Evolutionary conservation across 2,329 filamentous ascomycete species (phyloP).

Genomic region (Raffaelea albimanens): DNA sequence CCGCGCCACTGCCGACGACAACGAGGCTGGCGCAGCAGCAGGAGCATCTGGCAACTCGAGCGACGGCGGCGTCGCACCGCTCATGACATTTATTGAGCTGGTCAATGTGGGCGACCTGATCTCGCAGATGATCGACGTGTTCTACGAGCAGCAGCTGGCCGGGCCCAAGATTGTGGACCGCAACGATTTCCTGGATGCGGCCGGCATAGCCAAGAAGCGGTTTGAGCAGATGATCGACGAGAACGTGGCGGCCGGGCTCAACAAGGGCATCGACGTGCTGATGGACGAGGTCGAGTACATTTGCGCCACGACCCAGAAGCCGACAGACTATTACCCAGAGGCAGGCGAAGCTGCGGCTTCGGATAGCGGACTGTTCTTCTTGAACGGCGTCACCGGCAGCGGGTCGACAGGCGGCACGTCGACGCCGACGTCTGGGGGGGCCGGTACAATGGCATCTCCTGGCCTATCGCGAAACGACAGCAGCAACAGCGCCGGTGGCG

Average conservation of each 20-base stretch:
- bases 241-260: conserved; percentile 86
- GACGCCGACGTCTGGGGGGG: conserved; percentile 12
- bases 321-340: conserved; percentile 82
- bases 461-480: neutral
- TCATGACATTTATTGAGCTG: conserved; percentile 92
- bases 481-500: neutral
- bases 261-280: conserved; percentile 94
- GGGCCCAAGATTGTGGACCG: conserved; percentile 74
- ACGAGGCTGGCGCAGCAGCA: neutral
- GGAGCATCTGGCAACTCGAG: neutral
- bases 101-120: conserved; percentile 98
- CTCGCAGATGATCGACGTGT: conserved; percentile 97
- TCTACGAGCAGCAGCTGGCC: conserved; percentile 91
- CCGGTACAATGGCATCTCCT: neutral
- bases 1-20: neutral
- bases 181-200: conserved; percentile 89
- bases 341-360: conserved; percentile 22
- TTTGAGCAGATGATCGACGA: conserved; percentile 99
- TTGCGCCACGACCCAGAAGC: conserved; percentile 75
- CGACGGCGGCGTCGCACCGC: conserved; percentile 62
- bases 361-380: conserved; percentile 8
- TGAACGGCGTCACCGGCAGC: conserved; percentile 16
- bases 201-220: conserved; percentile 90
- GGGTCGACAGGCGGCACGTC: conserved; percentile 18
- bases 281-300: conserved; percentile 98